phyloP scores from a whole-genome alignment of 164 flowering plant genomes.

The Berberis thunbergii region DNA sequence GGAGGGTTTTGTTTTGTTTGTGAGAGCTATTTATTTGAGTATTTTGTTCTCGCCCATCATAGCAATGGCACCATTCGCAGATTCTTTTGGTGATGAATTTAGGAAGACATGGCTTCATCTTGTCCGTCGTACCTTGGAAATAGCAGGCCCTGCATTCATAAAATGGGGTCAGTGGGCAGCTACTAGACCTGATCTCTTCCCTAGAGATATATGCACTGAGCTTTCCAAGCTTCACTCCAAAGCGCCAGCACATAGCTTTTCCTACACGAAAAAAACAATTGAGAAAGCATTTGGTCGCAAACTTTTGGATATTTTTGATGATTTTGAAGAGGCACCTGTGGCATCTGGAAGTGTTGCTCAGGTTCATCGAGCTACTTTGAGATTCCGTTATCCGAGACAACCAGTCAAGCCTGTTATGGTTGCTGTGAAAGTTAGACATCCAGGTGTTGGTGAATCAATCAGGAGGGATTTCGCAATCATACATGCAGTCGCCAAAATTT shows the following conservation, averaged over 20 bases:
- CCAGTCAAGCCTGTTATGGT: not conserved
- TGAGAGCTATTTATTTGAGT: not conserved
- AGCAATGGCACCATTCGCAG: conserved; percentile 1
- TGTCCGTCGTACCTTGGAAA: conserved; percentile 1
- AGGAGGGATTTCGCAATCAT: conserved; percentile 4
- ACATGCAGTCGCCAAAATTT: not conserved
- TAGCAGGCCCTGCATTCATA: conserved; percentile 3
- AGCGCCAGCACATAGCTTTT: conserved; percentile 3
- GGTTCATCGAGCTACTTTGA: conserved; percentile 1
- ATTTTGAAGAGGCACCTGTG: conserved; percentile 1
- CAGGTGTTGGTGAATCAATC: conserved; percentile 4
- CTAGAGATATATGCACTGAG: conserved; percentile 4
- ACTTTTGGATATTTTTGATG: not conserved
- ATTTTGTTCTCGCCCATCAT: not conserved
- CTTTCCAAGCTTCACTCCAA: conserved; percentile 2
- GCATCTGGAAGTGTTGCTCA: conserved; percentile 6
- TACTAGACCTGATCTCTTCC: conserved; percentile 5
- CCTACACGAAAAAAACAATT: not conserved
- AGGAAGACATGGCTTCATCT: conserved; percentile 1
- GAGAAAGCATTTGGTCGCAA: conserved; percentile 5
- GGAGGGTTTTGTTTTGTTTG: conserved; percentile 1
- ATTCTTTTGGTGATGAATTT: not conserved
- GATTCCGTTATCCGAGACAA: not conserved
- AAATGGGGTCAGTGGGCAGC: conserved; percentile 6
- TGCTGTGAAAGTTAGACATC: conserved; percentile 6